A percentile compares a stretch with the other conserved stretches of the same genome.
These are phyloP conservation scores for Amanita muscaria DNA, from an alignment of 768 basidiomycete species.

Conservation along the genomic window DNA sequence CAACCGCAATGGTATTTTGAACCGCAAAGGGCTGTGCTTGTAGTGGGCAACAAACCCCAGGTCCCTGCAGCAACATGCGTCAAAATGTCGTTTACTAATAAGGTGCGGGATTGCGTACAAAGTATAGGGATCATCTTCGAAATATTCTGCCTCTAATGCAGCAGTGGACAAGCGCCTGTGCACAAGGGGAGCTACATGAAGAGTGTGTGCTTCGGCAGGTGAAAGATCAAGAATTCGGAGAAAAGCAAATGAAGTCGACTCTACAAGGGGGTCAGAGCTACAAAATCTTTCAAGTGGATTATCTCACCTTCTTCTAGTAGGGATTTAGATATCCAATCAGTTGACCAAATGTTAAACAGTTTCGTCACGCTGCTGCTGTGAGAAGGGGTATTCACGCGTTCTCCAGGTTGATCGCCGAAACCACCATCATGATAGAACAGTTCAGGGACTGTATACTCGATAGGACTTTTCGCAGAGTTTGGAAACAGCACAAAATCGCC, in stretches of 20 bases:
- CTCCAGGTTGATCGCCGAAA: conserved; percentile 53
- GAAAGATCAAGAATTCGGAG: conserved; percentile 57
- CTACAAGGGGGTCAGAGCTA: conserved; percentile 11
- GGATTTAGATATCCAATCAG: conserved; percentile 71
- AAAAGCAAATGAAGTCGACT: conserved; percentile 67
- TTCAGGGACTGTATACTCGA: conserved; percentile 67
- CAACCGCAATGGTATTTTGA: background rate
- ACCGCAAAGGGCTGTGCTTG: background rate
- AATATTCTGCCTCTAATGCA: conserved; percentile 32
- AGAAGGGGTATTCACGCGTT: conserved; percentile 36
- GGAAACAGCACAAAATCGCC: conserved; percentile 76
- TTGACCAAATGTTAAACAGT: conserved; percentile 86
- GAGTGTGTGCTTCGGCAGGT: conserved; percentile 53
- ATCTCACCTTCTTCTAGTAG: conserved; percentile 53
- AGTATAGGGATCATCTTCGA: conserved; percentile 34
- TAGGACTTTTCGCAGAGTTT: conserved; percentile 84
- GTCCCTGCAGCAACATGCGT: conserved; percentile 32
- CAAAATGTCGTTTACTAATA: background rate
- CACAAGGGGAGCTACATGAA: conserved; percentile 55
- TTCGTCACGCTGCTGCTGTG: conserved; percentile 51
- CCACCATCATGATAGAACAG: conserved; percentile 75
- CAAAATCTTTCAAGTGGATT: background rate
- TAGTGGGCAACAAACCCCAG: conserved; percentile 37
- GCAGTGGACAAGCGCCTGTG: conserved; percentile 41
- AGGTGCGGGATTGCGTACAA: conserved; percentile 25